These are phyloP conservation scores for Cystobasidiaceae sp. DNA, from an alignment of 1,284 basidiomycete species.

Conservation along the genomic window DNA sequence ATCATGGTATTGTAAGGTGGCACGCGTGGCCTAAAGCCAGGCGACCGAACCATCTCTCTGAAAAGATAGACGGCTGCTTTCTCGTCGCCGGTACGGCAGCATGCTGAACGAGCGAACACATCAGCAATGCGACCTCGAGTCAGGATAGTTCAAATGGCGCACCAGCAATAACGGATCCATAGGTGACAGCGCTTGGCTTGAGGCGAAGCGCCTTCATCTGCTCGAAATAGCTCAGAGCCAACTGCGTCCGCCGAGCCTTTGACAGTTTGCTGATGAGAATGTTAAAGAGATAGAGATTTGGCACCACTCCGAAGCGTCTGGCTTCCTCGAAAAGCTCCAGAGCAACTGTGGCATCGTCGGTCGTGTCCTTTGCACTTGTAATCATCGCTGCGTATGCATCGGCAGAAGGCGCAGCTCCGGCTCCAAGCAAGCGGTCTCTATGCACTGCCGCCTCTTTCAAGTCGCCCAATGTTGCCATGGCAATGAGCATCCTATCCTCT, in stretches of 20 bases:
- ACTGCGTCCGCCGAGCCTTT: constrained; percentile 83
- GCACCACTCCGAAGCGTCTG: constrained; percentile 61
- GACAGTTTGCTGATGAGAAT: constrained; percentile 91
- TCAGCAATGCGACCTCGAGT: not conserved
- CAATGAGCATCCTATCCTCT: constrained; percentile 84
- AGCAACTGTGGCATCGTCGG: constrained; percentile 83
- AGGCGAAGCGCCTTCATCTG: constrained; percentile 61
- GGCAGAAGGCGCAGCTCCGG: constrained; percentile 71
- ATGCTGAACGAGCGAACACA: constrained; percentile 54
- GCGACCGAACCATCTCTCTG: constrained; percentile 70
- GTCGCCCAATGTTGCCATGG: constrained; percentile 71
- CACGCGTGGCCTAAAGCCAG: constrained; percentile 76
- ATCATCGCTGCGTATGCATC: constrained; percentile 90
- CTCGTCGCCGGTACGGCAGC: constrained; percentile 86
- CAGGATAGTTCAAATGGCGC: constrained; percentile 47
- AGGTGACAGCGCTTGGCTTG: constrained; percentile 78
- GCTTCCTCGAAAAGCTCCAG: constrained; percentile 76
- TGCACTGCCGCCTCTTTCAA: constrained; percentile 74
- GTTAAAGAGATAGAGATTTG: constrained; percentile 86
- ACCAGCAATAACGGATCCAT: constrained; percentile 74
- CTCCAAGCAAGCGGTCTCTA: constrained; percentile 67
- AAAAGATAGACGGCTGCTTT: constrained; percentile 76
- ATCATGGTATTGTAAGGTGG: constrained; percentile 99
- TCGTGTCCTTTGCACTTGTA: constrained; percentile 78
- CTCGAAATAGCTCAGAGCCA: constrained; percentile 76